Conservation (phyloP, 2,329 filamentous ascomycete genomes). For the Periconia macrospinosa region DNA sequence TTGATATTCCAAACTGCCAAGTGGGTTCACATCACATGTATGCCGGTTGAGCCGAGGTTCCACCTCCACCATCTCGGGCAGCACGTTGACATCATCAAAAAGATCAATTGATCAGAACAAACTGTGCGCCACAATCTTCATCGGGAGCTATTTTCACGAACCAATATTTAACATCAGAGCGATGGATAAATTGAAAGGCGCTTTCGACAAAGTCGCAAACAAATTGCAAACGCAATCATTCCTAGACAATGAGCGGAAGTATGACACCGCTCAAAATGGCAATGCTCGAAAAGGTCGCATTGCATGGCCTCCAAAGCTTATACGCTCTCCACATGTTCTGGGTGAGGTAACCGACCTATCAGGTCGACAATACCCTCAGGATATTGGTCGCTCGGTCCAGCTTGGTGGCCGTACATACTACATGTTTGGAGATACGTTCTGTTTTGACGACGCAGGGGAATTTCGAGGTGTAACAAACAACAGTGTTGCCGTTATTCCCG, state of each 20-base stretch:
- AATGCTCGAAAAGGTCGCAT: background rate
- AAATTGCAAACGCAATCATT: background rate
- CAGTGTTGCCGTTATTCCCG: slow-evolving; percentile 9
- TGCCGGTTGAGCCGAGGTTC: background rate
- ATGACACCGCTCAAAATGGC: background rate
- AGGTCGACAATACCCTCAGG: slow-evolving; percentile 7
- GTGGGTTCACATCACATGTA: background rate
- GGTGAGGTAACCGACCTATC: slow-evolving; percentile 12
- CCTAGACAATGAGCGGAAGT: background rate
- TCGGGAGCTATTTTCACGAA: background rate
- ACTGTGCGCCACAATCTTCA: background rate
- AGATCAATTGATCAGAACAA: background rate
- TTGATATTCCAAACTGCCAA: no score
- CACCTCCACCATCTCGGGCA: background rate
- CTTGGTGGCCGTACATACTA: slow-evolving; percentile 12
- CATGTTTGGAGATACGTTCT: slow-evolving; percentile 18
- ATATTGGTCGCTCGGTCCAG: slow-evolving; percentile 10
- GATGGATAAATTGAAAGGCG: slow-evolving; percentile 5
- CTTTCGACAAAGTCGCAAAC: background rate
- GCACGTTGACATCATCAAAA: background rate
- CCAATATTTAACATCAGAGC: background rate
- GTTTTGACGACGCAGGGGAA: slow-evolving; percentile 7
- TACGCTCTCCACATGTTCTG: slow-evolving; percentile 2
- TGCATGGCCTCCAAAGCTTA: slow-evolving; percentile 10
- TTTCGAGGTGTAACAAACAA: slow-evolving; percentile 17